These are phyloP conservation scores for Gaeumannomyces tritici DNA, from an alignment of 2,329 filamentous ascomycete species.

Conservation along the genomic window DNA sequence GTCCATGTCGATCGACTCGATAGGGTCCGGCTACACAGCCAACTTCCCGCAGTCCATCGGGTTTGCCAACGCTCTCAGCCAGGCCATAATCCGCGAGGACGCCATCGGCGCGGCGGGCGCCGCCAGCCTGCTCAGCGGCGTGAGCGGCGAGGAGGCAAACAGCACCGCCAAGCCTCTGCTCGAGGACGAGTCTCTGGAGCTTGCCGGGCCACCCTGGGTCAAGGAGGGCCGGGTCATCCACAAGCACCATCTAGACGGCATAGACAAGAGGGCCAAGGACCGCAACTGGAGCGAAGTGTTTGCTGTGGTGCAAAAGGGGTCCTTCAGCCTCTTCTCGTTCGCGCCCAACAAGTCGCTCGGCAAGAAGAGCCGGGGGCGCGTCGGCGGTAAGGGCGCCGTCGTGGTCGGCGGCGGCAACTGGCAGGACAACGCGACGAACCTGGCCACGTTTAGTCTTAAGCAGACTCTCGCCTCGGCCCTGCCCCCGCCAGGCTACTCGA, in stretches of 20 bases:
- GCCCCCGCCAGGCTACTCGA: slow-evolving; percentile 86
- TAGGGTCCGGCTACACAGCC: slow-evolving; percentile 61
- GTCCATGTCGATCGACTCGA: slow-evolving; percentile 85
- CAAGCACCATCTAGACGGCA: slow-evolving; percentile 87
- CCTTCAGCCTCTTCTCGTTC: slow-evolving; percentile 91
- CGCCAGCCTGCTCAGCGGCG: slow-evolving; percentile 25
- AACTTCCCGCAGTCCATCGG: slow-evolving; percentile 92
- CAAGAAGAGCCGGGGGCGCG: slow-evolving; percentile 50
- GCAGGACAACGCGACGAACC: slow-evolving; percentile 89
- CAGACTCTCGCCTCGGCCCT: slow-evolving; percentile 88
- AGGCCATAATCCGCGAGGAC: slow-evolving; percentile 92
- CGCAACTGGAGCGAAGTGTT: slow-evolving; percentile 93
- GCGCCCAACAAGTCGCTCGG: slow-evolving; percentile 67
- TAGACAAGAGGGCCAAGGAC: slow-evolving; percentile 88
- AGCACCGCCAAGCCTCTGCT: slow-evolving; percentile 50
- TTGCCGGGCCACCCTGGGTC: slow-evolving; percentile 92
- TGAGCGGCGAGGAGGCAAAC: slow-evolving; percentile 29
- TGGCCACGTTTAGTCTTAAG: slow-evolving; percentile 78
- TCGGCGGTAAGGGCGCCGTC: slow-evolving; percentile 27
- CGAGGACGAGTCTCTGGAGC: slow-evolving; percentile 85
- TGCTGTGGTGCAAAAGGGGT: slow-evolving; percentile 90
- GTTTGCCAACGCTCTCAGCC: slow-evolving; percentile 91
- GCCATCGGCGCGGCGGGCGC: slow-evolving; percentile 24
- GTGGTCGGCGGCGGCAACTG: slow-evolving; percentile 93
- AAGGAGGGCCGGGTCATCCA: slow-evolving; percentile 95